phyloP scores from a whole-genome alignment of 2,329 filamentous ascomycete genomes.

The Paecilomyces formosus region DNA sequence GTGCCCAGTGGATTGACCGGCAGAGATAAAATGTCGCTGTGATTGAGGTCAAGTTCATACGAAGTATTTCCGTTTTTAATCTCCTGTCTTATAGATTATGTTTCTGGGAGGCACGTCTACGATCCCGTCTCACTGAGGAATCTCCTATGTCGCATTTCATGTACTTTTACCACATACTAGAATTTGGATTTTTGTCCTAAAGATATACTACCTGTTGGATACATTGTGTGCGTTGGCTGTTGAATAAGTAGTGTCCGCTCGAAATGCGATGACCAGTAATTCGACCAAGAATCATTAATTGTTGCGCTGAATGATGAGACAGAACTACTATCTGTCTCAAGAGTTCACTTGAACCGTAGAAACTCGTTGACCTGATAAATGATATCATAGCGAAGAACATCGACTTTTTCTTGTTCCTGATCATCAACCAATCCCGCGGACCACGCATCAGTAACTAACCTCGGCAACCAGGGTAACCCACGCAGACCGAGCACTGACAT shows the following conservation, averaged over 20 bases:
- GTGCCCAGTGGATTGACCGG: neutral
- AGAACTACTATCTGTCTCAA: too few relatives aligned
- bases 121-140: neutral
- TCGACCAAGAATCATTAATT: neutral
- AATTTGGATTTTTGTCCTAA: neutral
- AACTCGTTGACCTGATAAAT: neutral
- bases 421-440: neutral
- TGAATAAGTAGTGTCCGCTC: neutral
- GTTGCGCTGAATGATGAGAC: neutral
- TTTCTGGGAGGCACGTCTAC: neutral
- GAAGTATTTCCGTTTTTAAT: conserved; percentile 8
- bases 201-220: neutral
- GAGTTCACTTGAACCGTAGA: neutral
- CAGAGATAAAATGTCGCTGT: neutral
- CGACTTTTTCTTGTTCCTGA: neutral
- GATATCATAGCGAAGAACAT: neutral
- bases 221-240: neutral
- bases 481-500: neutral
- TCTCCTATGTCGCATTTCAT: neutral
- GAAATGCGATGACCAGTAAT: neutral
- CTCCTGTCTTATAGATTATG: conserved; percentile 8
- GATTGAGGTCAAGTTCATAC: conserved; percentile 6
- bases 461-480: neutral
- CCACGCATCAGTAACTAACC: neutral
- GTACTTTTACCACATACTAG: neutral